phyloP scores from a whole-genome alignment of 2,329 filamentous ascomycete genomes.

The Ophiocordyceps australis region DNA sequence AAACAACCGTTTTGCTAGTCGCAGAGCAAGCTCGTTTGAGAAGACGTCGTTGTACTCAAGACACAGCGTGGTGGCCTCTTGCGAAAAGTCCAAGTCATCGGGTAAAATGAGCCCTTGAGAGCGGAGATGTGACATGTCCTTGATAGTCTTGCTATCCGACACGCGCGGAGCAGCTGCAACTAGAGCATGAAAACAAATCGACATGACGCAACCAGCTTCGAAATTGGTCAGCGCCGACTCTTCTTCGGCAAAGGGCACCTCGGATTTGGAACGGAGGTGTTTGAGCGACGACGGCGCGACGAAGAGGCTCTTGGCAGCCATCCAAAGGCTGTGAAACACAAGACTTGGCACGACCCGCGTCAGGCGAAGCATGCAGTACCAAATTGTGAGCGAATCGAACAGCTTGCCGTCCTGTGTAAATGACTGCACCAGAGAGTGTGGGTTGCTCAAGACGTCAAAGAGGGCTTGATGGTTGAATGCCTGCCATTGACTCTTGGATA shows the following conservation, averaged over 20 bases:
- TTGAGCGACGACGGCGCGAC: conserved; percentile 28
- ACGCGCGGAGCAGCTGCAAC: conserved; percentile 37
- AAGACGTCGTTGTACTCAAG: conserved; percentile 46
- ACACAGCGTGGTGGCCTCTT: conserved; percentile 29
- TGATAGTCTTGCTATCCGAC: conserved; percentile 25
- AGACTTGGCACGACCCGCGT: conserved; percentile 36
- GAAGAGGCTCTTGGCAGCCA: conserved; percentile 39
- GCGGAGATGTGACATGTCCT: conserved; percentile 42
- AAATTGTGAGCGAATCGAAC: conserved; percentile 41
- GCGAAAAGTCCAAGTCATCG: conserved; percentile 23
- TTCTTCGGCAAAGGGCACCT: conserved; percentile 1
- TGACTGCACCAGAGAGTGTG: conserved; percentile 32
- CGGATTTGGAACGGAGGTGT: conserved; percentile 14
- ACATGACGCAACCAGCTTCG: conserved; percentile 34
- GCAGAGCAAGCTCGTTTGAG: conserved; percentile 38
- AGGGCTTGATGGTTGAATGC: conserved; percentile 45
- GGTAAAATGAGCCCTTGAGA: conserved; percentile 32
- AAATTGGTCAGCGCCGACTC: conserved; percentile 15
- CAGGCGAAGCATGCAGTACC: conserved; percentile 44
- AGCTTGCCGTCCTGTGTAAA: conserved; percentile 34
- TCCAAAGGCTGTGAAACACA: conserved; percentile 48
- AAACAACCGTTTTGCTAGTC: conserved; percentile 39
- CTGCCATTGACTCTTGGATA: conserved; percentile 28
- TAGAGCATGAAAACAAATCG: conserved; percentile 44
- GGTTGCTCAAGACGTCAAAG: conserved; percentile 43